Conservation (phyloP, 1,284 basidiomycete genomes). For the Earliella scabrosa region DNA sequence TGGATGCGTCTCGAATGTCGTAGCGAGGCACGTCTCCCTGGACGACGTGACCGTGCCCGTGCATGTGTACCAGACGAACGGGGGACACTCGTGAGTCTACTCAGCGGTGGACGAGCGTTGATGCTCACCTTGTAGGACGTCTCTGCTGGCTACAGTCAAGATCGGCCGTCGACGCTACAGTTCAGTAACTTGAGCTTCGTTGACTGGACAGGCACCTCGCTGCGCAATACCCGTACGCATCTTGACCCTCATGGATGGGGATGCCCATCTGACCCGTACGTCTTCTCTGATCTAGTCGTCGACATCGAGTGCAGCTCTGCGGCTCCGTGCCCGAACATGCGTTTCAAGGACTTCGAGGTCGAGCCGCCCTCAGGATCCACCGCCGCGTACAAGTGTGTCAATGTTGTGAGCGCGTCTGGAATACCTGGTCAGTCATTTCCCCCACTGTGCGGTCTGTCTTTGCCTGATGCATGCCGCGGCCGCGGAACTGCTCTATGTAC, state of each 20-base stretch:
- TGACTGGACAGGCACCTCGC: slow-evolving; percentile 51
- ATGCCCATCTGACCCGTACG: background rate
- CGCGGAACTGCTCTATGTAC: too few relatives aligned
- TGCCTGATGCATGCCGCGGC: too few relatives aligned
- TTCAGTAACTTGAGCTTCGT: slow-evolving; percentile 53
- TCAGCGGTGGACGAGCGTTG: background rate
- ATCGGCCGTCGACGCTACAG: slow-evolving; percentile 50
- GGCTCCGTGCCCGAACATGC: slow-evolving; percentile 51
- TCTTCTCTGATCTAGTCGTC: slow-evolving; percentile 43
- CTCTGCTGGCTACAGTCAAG: slow-evolving; percentile 39
- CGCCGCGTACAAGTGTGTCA: slow-evolving; percentile 48
- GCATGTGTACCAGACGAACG: slow-evolving; percentile 59
- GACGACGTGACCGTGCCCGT: slow-evolving; percentile 51
- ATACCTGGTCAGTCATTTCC: slow-evolving; percentile 43
- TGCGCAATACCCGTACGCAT: slow-evolving; percentile 38
- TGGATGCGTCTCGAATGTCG: slow-evolving; percentile 57
- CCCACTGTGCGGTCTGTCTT: too few relatives aligned
- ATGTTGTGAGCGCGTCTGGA: slow-evolving; percentile 48
- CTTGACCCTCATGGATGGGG: background rate
- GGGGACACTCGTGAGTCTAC: slow-evolving; percentile 46
- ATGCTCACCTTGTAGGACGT: background rate
- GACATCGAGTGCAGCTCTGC: slow-evolving; percentile 57
- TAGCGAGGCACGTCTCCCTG: slow-evolving; percentile 47
- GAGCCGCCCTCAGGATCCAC: slow-evolving; percentile 40
- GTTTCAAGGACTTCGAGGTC: slow-evolving; percentile 49